Base-by-base conservation (phyloP, 345 rosid species). In the Salix arbutifolia region DNA sequence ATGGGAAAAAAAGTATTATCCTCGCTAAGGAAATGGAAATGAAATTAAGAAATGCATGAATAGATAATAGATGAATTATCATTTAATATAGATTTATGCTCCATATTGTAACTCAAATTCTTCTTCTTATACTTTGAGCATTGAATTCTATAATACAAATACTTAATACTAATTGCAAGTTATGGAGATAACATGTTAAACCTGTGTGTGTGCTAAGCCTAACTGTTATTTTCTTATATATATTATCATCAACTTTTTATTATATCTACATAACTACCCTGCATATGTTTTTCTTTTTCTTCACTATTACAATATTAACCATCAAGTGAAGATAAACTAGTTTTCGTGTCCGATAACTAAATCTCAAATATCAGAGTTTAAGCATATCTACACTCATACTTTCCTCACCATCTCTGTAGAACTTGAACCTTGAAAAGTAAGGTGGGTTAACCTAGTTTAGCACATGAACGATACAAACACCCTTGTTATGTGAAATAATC, bases 121-220 rank as follows among this genome's bases (percentile, higher is more conserved):
- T 18, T 8, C 56, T 50, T 50, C 56, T 50, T 8, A 21, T 18
- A 5, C 37, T 35, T 35, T 35, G 7, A 35, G 37, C 37, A 35
- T 0, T 35, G 37, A 35, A 35, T 5, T 35, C 7, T 35, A 0
- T 35, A 35, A 56, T 33, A 35, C 67, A 26, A n/a, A 16, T 4
- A 14, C 14, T 40, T 21, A 0, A 53, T 13, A 2, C 28, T 5
- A 8, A 74, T 4, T 65, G 28, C 44, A 68, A 37, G 13, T 19
- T 70, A 28, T 33, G 50, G n/a, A 50, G 81, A 82, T 81, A 80
- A 75, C 60, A 64, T 28, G n/a, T 38, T 38, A 78, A 73, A 9
- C n/a, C n/a, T n/a, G n/a, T n/a, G n/a, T n/a, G n/a, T n/a, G n/a
- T n/a, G n/a, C n/a, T n/a, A n/a, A n/a, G n/a, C 53, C 75, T 71